These are phyloP conservation scores for Pythium guiyangense DNA, from an alignment of 352 stramenopile genomes.

Conservation along the genomic window DNA sequence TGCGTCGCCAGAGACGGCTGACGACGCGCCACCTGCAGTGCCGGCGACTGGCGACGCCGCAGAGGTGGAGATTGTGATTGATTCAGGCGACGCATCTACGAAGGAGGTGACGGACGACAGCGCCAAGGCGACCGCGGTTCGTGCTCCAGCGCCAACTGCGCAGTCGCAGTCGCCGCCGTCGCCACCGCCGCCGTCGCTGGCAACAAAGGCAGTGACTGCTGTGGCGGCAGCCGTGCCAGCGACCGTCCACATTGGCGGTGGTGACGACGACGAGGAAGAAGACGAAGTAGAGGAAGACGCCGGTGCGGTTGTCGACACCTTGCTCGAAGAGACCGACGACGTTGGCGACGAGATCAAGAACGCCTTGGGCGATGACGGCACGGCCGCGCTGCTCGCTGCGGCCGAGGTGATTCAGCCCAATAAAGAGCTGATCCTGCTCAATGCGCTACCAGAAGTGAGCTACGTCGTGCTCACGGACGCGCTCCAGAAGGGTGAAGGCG, in stretches of 20 bases:
- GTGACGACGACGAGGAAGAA: constrained; percentile 7
- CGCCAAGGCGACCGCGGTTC: background rate
- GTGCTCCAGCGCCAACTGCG: too few relatives aligned
- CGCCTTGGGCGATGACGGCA: constrained; percentile 3
- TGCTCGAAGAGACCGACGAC: constrained; percentile 15
- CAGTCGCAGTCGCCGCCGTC: too few relatives aligned
- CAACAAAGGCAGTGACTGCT: too few relatives aligned
- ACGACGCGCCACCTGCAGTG: too few relatives aligned
- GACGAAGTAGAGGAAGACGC: constrained; percentile 9
- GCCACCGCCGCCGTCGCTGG: too few relatives aligned
- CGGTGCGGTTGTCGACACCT: constrained; percentile 4
- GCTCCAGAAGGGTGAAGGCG: constrained; percentile 40
- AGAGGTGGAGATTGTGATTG: background rate
- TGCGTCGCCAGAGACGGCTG: background rate
- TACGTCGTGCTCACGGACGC: constrained; percentile 49
- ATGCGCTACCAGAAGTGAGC: constrained; percentile 37
- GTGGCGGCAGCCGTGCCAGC: background rate
- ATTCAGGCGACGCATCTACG: background rate
- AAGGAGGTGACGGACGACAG: too few relatives aligned
- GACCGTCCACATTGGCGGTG: background rate
- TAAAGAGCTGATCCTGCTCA: constrained; percentile 40
- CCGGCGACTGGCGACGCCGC: constrained; percentile 11
- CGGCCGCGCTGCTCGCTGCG: constrained; percentile 20
- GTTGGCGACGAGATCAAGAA: constrained; percentile 12
- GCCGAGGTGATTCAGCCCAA: constrained; percentile 21